Conservation (phyloP, 805 yeast genomes). For the Ogataea populi-albae region DNA sequence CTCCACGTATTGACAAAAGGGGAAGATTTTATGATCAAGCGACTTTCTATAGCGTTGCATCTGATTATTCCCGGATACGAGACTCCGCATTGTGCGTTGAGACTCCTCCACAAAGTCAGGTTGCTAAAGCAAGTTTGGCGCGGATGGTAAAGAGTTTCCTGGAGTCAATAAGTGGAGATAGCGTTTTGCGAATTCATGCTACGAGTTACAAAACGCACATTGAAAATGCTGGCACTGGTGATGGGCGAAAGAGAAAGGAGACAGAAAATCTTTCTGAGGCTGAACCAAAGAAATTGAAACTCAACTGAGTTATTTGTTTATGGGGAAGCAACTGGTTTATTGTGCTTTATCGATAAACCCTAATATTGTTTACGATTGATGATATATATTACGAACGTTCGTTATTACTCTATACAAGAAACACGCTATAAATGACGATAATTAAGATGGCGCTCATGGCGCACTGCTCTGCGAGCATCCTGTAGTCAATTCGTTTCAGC, state of each 20-base stretch:
- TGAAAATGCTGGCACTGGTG: neutral
- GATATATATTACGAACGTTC: constrained; percentile 4
- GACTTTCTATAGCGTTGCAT: constrained; percentile 8
- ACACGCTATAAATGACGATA: constrained; percentile 7
- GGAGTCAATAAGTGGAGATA: constrained; percentile 6
- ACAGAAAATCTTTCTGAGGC: too few relatives aligned
- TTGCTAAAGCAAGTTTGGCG: constrained; percentile 11
- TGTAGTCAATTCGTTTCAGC: constrained; percentile 3
- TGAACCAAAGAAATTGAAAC: too few relatives aligned
- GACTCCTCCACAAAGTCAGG: constrained; percentile 5
- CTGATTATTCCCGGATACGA: constrained; percentile 1
- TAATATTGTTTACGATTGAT: neutral
- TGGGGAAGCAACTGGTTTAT: too few relatives aligned
- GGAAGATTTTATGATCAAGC: constrained; percentile 6
- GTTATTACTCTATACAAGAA: constrained; percentile 5
- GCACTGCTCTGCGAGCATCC: constrained; percentile 7
- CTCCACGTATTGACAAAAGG: constrained; percentile 12
- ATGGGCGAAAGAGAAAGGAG: constrained; percentile 1
- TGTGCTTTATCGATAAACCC: neutral
- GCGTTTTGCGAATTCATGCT: constrained; percentile 13
- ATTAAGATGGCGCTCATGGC: constrained; percentile 10
- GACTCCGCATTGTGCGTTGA: constrained; percentile 14
- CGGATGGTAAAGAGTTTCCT: constrained; percentile 12
- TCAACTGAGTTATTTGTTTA: too few relatives aligned
- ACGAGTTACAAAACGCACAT: constrained; percentile 8